These are phyloP conservation scores for Fusarium sp. DNA, from an alignment of 2,329 filamentous ascomycete genomes.

Conservation along the genomic window DNA sequence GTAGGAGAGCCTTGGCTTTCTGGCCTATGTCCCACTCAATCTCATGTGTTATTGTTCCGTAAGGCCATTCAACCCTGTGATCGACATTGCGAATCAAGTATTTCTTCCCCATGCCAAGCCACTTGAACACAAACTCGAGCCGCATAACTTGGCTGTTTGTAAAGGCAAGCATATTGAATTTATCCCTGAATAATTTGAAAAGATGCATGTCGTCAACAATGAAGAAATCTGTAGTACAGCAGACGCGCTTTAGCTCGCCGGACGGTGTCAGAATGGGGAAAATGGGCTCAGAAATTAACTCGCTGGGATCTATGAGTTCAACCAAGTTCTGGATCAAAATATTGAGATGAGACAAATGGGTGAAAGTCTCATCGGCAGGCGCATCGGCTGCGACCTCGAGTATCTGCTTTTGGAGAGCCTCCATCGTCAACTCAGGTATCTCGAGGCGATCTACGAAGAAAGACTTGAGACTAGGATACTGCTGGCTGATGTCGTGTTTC, in stretches of 20 bases:
- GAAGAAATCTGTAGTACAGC: accelerated
- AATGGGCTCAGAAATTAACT: background rate
- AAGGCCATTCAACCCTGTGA: too few species aligned
- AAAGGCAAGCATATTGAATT: background rate
- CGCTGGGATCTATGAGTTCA: background rate
- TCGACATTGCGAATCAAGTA: too few species aligned
- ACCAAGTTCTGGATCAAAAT: background rate
- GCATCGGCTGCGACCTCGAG: accelerated
- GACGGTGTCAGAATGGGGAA: background rate
- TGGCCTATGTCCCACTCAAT: background rate
- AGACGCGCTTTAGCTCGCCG: background rate
- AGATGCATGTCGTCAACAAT: background rate
- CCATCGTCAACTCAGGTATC: background rate
- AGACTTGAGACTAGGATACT: accelerated
- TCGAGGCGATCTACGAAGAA: background rate
- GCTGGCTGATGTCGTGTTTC: background rate
- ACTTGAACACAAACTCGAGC: background rate
- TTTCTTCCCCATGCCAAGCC: background rate
- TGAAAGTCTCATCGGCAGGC: background rate
- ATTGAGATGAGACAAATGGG: background rate
- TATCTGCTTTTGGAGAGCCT: accelerated
- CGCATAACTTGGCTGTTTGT: background rate
- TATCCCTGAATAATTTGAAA: accelerated
- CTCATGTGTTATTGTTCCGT: background rate
- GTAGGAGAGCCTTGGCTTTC: background rate